Evolutionary conservation across 164 flowering plant species (phyloP).

Genomic region (Stephania cephalantha): DNA sequence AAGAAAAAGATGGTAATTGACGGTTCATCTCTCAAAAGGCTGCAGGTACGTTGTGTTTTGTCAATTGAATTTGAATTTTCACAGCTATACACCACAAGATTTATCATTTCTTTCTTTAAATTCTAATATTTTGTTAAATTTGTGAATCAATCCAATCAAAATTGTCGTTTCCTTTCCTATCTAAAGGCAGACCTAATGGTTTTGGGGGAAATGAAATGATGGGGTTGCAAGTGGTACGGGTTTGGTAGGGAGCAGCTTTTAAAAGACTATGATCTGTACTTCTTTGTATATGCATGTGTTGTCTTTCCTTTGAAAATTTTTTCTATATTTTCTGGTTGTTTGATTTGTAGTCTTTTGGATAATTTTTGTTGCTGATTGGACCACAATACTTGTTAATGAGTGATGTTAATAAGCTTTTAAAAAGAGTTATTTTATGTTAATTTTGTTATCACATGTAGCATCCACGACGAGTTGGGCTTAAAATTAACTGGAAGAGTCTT

Average conservation of each 20-base stretch:
- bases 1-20: not conserved
- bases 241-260: conserved; percentile 4
- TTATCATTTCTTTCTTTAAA: not conserved
- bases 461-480: not conserved
- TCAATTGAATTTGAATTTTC: not conserved
- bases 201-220: not conserved
- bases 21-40: not conserved
- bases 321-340: no score
- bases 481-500: not conserved
- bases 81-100: not conserved
- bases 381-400: not conserved
- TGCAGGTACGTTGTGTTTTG: not conserved
- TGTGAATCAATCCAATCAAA: no score
- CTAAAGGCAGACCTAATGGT: not conserved
- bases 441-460: not conserved
- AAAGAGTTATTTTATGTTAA: conserved; percentile 5
- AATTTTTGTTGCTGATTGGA: not conserved
- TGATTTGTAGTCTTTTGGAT: not conserved
- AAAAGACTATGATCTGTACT: not conserved
- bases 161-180: not conserved
- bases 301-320: not conserved
- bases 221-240: not conserved
- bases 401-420: not conserved
- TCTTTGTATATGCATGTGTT: not conserved
- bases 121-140: no score